Evolutionary conservation across 345 rosid genomes (phyloP), one percentile per base, ranked within the genome.

Genomic region (Pugionium dolabratum): DNA sequence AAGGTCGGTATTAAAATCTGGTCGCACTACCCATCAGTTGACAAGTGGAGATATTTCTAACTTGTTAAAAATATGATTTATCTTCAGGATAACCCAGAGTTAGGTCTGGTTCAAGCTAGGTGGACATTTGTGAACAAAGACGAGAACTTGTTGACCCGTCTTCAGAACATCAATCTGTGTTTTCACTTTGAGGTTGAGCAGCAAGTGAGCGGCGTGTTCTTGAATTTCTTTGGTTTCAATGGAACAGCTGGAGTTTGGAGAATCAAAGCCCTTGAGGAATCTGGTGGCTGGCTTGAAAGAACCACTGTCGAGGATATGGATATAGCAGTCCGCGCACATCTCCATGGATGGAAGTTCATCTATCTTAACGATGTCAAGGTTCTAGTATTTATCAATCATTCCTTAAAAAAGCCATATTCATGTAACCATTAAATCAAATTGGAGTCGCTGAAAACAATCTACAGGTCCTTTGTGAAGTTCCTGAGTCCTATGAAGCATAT

Each of bases 221-320:
- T 89, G n/a, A 86, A 83, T 77, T 89, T 89, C 84, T 89, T 89
- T 55, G 96, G 96, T 47, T 89, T 89, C 55, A 89, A 89, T 78
- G 96, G 96, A 70, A 89, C 96, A 72, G 93, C 93, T 74, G 93
- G 90, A 54, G 87, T 89, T 36, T 89, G 96, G 96, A 85, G 93
- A 74, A 89, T 85, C 32, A 89, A 85, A 76, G 84, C 96, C 64
- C 90, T 89, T 10, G 92, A 89, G 73, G 92, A 86, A 37, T 86
- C 92, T 35, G 96, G 96, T 55, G 96, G 96, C 5, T 89, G 96
- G 96, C 96, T 89, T 64, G 96, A 89, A 18, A 18, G 18, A 18
- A 18, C 18, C 18, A 18, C 18, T 18, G 18, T 18, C 18, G 18
- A 18, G 18, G 96, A 88, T 72, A 89, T 89, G 96, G 96, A 88